phyloP scores from a whole-genome alignment of 257 asterid species.

The Anisodus acutangulus region DNA sequence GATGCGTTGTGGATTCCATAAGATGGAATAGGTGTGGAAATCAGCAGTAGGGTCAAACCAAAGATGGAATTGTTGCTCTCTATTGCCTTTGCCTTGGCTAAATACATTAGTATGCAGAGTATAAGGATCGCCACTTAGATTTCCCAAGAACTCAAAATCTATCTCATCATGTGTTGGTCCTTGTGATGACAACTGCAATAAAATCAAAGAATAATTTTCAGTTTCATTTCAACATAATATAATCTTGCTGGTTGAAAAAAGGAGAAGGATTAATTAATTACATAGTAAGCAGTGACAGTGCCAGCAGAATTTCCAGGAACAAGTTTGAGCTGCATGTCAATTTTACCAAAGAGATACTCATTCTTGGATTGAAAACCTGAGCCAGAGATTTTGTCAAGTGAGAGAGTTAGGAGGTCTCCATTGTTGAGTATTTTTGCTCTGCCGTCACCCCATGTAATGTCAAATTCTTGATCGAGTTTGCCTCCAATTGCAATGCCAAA shows the following conservation, averaged over 20 bases:
- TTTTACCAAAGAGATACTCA: slow-evolving; percentile 17
- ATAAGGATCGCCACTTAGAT: slow-evolving; percentile 9
- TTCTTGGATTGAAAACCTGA: slow-evolving; percentile 4
- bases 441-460: background rate
- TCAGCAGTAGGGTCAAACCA: slow-evolving; percentile 13
- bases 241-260: no score
- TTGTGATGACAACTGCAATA: slow-evolving; percentile 13
- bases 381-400: slow-evolving; percentile 4
- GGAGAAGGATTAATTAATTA: background rate
- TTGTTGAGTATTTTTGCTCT: slow-evolving; percentile 16
- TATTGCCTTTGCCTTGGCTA: slow-evolving; percentile 13
- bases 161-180: slow-evolving; percentile 15
- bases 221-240: background rate
- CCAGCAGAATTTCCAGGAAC: background rate
- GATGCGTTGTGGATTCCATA: slow-evolving; percentile 6
- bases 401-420: background rate
- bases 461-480: background rate
- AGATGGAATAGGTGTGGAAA: background rate
- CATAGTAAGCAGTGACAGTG: slow-evolving; percentile 1
- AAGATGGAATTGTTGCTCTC: background rate
- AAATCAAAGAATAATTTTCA: background rate
- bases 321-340: slow-evolving; percentile 18
- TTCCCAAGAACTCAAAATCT: slow-evolving; percentile 19
- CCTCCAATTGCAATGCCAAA: background rate
- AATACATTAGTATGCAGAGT: background rate